Conservation (phyloP, 345 rosid species). For the Reutealis trisperma region DNA sequence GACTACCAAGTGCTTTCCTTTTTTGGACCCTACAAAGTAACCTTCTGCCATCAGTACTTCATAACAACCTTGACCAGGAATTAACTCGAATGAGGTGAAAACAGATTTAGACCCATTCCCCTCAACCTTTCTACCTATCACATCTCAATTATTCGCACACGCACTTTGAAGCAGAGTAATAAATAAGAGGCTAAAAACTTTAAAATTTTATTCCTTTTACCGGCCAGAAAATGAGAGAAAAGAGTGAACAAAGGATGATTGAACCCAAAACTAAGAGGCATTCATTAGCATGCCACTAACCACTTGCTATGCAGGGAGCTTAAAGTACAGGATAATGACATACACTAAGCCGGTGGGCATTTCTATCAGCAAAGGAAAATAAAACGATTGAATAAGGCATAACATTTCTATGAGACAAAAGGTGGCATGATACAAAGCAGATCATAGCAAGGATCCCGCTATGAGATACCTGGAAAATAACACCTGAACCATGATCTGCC, state of each 20-base stretch:
- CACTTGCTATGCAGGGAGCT: conserved; percentile 34
- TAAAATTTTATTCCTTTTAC: conserved; percentile 30
- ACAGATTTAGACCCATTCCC: too few species aligned
- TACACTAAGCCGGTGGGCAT: conserved; percentile 26
- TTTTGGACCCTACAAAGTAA: too few species aligned
- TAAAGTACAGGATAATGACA: conserved; percentile 29
- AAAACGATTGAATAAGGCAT: conserved; percentile 30
- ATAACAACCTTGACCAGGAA: too few species aligned
- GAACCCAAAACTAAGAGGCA: conserved; percentile 30
- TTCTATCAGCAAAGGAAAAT: conserved; percentile 32
- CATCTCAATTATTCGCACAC: not conserved
- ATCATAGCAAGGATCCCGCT: conserved; percentile 41
- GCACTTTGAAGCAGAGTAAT: too few species aligned
- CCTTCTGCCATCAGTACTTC: too few species aligned
- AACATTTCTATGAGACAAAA: conserved; percentile 50
- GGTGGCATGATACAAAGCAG: conserved; percentile 56
- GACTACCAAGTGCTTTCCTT: too few species aligned
- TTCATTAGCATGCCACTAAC: conserved; percentile 38
- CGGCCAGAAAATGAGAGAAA: conserved; percentile 16
- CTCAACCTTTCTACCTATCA: not conserved
- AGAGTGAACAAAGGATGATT: conserved; percentile 18
- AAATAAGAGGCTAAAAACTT: conserved; percentile 1
- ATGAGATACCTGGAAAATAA: conserved; percentile 33
- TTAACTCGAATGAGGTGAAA: too few species aligned
- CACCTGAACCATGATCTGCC: conserved; percentile 42